Evolutionary conservation across 129 eudicot species (phyloP), one percentile per base, ranked within the genome.

Genomic region (Ambrosia artemisiifolia): DNA sequence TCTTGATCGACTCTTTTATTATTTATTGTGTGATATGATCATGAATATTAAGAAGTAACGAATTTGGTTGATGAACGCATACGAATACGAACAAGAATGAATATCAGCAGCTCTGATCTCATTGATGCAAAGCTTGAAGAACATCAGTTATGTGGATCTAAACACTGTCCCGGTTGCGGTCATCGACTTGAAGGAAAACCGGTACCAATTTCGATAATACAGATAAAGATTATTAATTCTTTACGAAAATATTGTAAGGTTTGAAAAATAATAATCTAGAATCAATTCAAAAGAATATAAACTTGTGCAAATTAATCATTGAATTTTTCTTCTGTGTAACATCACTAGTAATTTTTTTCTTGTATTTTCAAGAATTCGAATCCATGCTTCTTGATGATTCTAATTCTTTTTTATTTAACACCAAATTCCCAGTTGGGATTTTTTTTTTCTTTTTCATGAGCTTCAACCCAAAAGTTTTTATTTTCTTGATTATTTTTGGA

Each of bases 41-140:
- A 60, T 53, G 69, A 68, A 38, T 73, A 20, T 73, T 65, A 30
- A n/a, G 33, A 63, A 61, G 66, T 54, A 30, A 72, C 17, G 51
- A 82, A 30, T 65, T 35, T 6, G 14, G 67, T 70, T 71, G 73
- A 61, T 78, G 46, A 19, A 49, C 19, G 61, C 55, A 63, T 17
- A 19, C 73, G 82, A 81, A 63, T 17, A 19, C 73, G 82, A 81
- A 73, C 43, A 87, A 83, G 82, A 81, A 70, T 72, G 95, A 87
- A 86, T 65, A 85, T 85, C 24, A 84, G 89, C 77, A 89, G 91
- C 75, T 82, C 86, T 79, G 96, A 95, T 85, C 97, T 95, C 78
- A 95, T 95, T 57, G 99, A 91, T 85, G 90, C 99, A 65, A 95
- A 95, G 85, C 99, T 95, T 66, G 99, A 95, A 73, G 95, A 91